Base-by-base conservation (phyloP, 345 rosid genomes). In the Erucastrum elatum region DNA sequence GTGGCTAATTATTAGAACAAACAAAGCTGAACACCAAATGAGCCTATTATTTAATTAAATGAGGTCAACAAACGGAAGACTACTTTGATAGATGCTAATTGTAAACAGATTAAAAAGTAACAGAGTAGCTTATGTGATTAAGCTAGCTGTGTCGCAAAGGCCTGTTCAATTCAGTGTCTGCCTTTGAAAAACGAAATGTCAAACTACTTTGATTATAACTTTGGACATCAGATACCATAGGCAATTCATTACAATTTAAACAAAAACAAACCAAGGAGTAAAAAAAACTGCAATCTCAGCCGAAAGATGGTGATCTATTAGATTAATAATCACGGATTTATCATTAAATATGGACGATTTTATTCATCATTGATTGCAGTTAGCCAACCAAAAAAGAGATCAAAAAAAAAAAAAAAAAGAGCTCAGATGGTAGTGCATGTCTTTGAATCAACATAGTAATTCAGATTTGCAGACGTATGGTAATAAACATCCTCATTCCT, bases 251-350 rank as follows among this genome's bases (percentile, higher is more conserved):
- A 41, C n/a, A 3, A 37, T 3, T 31, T 0, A 34, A n/a, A 55
- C 15, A 46, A n/a, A 46, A 41, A 41, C 59, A 41, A 41, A 41
- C 2, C 11, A 41, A 3, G 13, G 6, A 13, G 15, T 46, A 41
- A 31, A 41, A 31, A 8, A 10, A 17, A 4, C 13, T 15, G 89
- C 94, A 91, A 87, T 73, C 98, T 89, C 96, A 89, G 91, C 76
- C 90, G 91, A 91, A 93, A 91, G 96, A 89, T 91, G 96, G 96
- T 89, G 94, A 93, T 83, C 79, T 63, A 13, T 44, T 76, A 6
- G 58, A 16, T 35, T 29, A 69, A 80, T 87, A 87, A 90, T 91
- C 91, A 88, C 25, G 3, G 46, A 0, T 0, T 35, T 27, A 77
- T 91, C 96, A 90, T 87, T 31, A 25, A 81, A 15, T 66, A 68